Evolutionary conservation across 768 basidiomycete genomes (phyloP).

Genomic region (Agrocybe pediades): DNA sequence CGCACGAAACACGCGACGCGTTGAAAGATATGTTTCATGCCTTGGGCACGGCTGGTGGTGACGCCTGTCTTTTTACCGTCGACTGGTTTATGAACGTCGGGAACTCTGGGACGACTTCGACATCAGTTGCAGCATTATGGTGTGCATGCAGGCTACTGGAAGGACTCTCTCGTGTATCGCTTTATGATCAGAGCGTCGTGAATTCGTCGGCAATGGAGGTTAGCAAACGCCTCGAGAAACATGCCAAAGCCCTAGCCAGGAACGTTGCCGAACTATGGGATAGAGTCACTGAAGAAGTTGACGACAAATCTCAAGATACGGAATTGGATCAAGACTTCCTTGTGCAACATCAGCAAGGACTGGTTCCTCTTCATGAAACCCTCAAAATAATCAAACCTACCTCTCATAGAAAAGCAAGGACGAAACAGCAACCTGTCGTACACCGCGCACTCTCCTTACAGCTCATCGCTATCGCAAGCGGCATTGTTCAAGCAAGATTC

Average conservation of each 20-base stretch:
- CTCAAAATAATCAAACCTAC: constrained; percentile 46
- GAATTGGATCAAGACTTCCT: constrained; percentile 29
- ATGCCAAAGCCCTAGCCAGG: constrained; percentile 62
- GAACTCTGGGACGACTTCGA: constrained; percentile 40
- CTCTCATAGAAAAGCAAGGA: constrained; percentile 23
- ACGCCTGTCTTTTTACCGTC: constrained; percentile 71
- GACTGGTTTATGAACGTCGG: constrained; percentile 78
- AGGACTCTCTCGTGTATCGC: constrained; percentile 57
- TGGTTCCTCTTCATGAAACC: constrained; percentile 63
- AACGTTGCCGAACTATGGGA: constrained; percentile 77
- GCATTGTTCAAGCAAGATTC: constrained; percentile 75
- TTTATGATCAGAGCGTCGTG: constrained; percentile 32
- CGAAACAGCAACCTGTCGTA: constrained; percentile 57
- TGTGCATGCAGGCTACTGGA: constrained; percentile 76
- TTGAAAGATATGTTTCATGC: constrained; percentile 74
- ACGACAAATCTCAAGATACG: constrained; percentile 22
- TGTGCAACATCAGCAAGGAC: constrained; percentile 67
- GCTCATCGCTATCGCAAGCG: constrained; percentile 67
- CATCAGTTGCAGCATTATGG: constrained; percentile 79
- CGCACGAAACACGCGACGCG: constrained; percentile 49
- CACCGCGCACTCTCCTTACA: constrained; percentile 74
- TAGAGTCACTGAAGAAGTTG: constrained; percentile 30
- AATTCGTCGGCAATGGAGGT: constrained; percentile 27
- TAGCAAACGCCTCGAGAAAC: constrained; percentile 61
- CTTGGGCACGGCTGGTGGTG: constrained; percentile 69